A percentile compares a stretch with the other conserved stretches of the same genome.
Evolutionary conservation across 2,329 filamentous ascomycete species (phyloP).

Genomic region (Ascochyta rabiei): DNA sequence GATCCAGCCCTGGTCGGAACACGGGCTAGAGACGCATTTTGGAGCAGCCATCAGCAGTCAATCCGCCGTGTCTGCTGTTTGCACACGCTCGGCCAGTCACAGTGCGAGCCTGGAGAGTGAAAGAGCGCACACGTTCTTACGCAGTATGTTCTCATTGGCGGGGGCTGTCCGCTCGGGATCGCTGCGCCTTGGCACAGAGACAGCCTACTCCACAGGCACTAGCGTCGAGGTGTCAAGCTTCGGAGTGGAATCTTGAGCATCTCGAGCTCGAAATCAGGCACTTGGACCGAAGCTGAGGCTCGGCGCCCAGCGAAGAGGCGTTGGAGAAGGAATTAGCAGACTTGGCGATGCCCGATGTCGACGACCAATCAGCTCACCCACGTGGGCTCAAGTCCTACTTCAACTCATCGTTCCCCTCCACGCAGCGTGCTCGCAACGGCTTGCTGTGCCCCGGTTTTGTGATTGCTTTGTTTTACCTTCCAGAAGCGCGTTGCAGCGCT

Average conservation of each 20-base stretch:
- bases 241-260: conserved; percentile 18
- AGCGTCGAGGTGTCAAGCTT: conserved; percentile 15
- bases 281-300: conserved; percentile 10
- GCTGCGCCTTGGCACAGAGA: conserved; percentile 14
- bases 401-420: conserved; percentile 1
- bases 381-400: conserved; percentile 10
- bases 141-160: conserved; percentile 21
- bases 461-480: conserved; percentile 6
- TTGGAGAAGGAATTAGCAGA: conserved; percentile 8
- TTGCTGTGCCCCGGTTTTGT: conserved; percentile 11
- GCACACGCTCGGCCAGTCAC: conserved; percentile 19
- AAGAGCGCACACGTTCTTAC: conserved; percentile 24
- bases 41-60: conserved; percentile 17
- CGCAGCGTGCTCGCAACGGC: not conserved
- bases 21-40: conserved; percentile 15
- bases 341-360: conserved; percentile 8
- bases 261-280: conserved; percentile 10
- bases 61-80: conserved; percentile 13
- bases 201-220: conserved; percentile 10
- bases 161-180: conserved; percentile 5
- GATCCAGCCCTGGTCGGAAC: conserved; percentile 20
- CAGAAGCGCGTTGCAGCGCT: conserved; percentile 7
- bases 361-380: conserved; percentile 17
- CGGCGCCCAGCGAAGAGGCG: conserved; percentile 16
- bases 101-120: conserved; percentile 12